Percentiles rank a stretch among this genome's conserved stretches.
Conservation (phyloP, 805 yeast genomes). For the Candida nonsorbophila region DNA sequence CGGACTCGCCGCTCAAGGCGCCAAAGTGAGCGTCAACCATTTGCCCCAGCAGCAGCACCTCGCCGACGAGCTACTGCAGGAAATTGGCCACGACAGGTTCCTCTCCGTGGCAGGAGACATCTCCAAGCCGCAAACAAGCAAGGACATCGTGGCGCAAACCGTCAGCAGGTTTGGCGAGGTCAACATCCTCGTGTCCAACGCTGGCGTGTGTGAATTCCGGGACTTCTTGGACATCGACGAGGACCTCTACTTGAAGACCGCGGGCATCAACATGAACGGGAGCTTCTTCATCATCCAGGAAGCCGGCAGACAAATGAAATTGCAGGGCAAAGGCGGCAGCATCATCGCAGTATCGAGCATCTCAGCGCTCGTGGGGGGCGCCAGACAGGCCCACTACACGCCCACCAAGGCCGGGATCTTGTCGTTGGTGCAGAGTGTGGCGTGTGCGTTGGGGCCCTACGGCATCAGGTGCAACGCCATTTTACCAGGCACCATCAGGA, state of each 20-base stretch:
- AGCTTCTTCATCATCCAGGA: conserved; percentile 42
- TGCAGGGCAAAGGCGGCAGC: conserved; percentile 44
- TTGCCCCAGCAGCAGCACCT: conserved; percentile 14
- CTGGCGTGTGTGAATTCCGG: conserved; percentile 40
- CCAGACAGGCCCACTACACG: conserved; percentile 40
- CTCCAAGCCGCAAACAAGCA: conserved; percentile 32
- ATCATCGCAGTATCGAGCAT: conserved; percentile 40
- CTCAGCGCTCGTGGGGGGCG: conserved; percentile 44
- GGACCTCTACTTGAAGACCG: conserved; percentile 27
- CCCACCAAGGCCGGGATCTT: conserved; percentile 45
- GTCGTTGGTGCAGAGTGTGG: conserved; percentile 39
- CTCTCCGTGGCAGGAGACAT: conserved; percentile 43
- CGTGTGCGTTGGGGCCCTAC: conserved; percentile 38
- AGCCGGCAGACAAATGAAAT: conserved; percentile 40
- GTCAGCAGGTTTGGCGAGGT: conserved; percentile 35
- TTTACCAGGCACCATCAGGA: conserved; percentile 41
- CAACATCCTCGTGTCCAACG: conserved; percentile 40
- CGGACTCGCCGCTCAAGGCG: conserved; percentile 38
- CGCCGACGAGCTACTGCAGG: conserved; percentile 15
- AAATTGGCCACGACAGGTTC: conserved; percentile 16
- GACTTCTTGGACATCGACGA: conserved; percentile 38
- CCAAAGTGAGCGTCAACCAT: conserved; percentile 34
- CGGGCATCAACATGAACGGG: conserved; percentile 38
- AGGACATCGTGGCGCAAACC: conserved; percentile 19
- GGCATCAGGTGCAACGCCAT: conserved; percentile 42